These are phyloP conservation scores for Adansonia gregorii DNA, from an alignment of 441 rosid species.

Conservation along the genomic window DNA sequence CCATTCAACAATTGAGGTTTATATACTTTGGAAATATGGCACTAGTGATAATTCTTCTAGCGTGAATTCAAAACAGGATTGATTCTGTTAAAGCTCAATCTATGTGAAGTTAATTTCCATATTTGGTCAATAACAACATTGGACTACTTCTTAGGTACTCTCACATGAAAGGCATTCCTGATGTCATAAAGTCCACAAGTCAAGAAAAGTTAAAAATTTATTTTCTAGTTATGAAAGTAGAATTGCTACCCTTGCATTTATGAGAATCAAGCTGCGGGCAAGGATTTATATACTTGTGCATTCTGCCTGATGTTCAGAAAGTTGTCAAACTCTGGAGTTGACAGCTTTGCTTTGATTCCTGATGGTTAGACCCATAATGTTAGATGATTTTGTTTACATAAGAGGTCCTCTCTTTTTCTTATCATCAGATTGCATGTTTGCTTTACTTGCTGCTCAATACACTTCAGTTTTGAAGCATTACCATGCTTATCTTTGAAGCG, in stretches of 20 bases:
- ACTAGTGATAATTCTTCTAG: not conserved
- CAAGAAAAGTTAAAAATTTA: not conserved
- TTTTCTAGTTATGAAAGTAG: not conserved
- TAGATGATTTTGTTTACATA: not conserved
- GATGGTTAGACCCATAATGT: slow-evolving; percentile 3
- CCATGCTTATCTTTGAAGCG: slow-evolving; percentile 12
- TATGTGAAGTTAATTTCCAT: not conserved
- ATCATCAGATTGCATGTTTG: not conserved
- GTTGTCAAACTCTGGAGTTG: not conserved
- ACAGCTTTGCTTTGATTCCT: not conserved
- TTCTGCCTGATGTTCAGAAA: slow-evolving; percentile 7
- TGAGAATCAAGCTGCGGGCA: not conserved
- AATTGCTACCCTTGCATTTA: not conserved
- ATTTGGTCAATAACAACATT: not conserved
- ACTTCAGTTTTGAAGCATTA: slow-evolving; percentile 10
- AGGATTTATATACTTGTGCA: not conserved
- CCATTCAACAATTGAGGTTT: slow-evolving; percentile 18
- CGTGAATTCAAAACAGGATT: not conserved
- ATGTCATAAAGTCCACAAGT: not conserved
- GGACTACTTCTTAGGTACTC: not conserved
- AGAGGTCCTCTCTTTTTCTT: slow-evolving; percentile 18
- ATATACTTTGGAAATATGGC: not conserved
- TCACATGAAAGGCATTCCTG: not conserved
- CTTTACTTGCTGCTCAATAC: not conserved
- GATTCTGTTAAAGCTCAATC: not conserved